Conservation (phyloP, 2,329 filamentous ascomycete species). For the Pseudomassariella vexata region DNA sequence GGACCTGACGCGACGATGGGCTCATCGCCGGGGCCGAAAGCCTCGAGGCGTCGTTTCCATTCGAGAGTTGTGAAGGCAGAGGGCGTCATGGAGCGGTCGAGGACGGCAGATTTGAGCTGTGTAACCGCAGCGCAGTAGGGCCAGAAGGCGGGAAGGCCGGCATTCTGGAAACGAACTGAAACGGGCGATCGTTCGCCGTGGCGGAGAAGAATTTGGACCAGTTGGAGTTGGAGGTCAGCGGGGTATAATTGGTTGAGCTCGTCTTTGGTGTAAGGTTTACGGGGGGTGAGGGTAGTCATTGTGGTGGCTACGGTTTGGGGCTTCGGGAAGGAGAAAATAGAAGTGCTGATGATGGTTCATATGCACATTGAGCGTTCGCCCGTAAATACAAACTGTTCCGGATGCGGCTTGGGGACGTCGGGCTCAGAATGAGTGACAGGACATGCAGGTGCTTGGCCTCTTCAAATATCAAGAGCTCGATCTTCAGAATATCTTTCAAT, state of each 20-base stretch:
- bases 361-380: no score
- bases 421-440: no score
- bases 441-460: no score
- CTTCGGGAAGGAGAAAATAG: no score
- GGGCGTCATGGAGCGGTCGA: conserved; percentile 28
- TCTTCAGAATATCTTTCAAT: no score
- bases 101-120: conserved; percentile 54
- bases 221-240: conserved; percentile 68
- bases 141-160: conserved; percentile 67
- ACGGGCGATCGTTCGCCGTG: conserved; percentile 83
- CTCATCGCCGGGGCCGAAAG: conserved; percentile 67
- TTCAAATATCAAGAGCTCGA: no score
- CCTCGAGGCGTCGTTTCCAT: conserved; percentile 73
- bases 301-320: no score
- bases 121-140: conserved; percentile 80
- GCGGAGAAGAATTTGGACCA: conserved; percentile 81
- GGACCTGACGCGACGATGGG: conserved; percentile 65
- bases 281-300: conserved; percentile 76
- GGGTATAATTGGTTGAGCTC: conserved; percentile 83
- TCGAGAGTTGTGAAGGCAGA: conserved; percentile 39
- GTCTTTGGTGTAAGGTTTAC: conserved; percentile 70
- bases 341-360: no score
- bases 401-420: no score
- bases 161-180: conserved; percentile 79
- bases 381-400: no score